Conservation (phyloP, 2,329 filamentous ascomycete species). For the Scytalidium sp. region DNA sequence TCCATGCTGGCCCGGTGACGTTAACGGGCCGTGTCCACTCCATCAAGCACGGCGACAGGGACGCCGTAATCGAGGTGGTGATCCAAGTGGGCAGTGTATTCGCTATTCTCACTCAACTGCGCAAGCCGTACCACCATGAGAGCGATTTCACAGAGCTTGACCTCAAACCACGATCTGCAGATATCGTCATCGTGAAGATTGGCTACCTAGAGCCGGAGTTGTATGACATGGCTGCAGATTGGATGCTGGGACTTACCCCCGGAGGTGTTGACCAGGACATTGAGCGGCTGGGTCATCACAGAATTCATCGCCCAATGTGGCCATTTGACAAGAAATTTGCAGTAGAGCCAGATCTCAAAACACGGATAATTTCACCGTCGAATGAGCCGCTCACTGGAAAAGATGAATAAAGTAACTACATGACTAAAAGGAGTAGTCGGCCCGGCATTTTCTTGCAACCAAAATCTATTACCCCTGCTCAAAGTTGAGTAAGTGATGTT, state of each 20-base stretch:
- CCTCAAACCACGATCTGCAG: conserved; percentile 41
- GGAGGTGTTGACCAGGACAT: conserved; percentile 53
- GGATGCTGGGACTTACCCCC: conserved; percentile 52
- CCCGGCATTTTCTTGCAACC: too few species aligned
- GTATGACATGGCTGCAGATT: conserved; percentile 50
- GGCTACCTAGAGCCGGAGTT: conserved; percentile 53
- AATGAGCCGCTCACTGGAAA: conserved; percentile 18
- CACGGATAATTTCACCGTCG: conserved; percentile 33
- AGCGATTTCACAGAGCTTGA: conserved; percentile 47
- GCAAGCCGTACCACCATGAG: conserved; percentile 53
- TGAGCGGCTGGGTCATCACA: conserved; percentile 42
- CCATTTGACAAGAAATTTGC: conserved; percentile 37
- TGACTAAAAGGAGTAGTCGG: too few species aligned
- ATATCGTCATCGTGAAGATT: conserved; percentile 54
- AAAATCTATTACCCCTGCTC: too few species aligned
- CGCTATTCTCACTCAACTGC: conserved; percentile 47
- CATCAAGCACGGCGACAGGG: conserved; percentile 46
- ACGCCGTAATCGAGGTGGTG: conserved; percentile 46
- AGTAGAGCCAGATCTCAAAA: conserved; percentile 30
- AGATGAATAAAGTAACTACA: conserved; percentile 6
- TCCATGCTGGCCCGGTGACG: conserved; percentile 45
- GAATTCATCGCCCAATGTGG: conserved; percentile 48
- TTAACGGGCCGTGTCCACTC: conserved; percentile 48
- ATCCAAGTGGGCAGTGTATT: conserved; percentile 47
- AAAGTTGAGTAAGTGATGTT: too few species aligned